Evolutionary conservation across 2,329 filamentous ascomycete genomes (phyloP).

Genomic region (Pyricularia grisea): DNA sequence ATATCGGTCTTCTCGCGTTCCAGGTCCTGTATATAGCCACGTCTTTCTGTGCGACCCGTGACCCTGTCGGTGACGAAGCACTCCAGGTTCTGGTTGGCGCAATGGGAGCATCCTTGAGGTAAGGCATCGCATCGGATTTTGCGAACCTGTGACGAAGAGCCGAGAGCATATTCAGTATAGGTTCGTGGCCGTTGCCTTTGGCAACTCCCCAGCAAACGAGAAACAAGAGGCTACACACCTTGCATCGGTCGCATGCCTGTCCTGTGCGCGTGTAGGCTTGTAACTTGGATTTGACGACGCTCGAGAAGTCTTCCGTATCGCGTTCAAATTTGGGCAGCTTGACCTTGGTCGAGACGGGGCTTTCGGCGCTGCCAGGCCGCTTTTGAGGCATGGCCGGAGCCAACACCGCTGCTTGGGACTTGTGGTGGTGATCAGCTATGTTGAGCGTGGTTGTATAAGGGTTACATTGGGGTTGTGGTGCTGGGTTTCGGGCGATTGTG

Average conservation of each 20-base stretch:
- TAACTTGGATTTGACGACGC: slow-evolving; percentile 44
- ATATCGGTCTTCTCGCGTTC: slow-evolving; percentile 64
- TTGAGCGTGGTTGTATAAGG: neutral
- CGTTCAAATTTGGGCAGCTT: slow-evolving; percentile 42
- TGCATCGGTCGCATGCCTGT: slow-evolving; percentile 83
- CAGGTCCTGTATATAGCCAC: slow-evolving; percentile 69
- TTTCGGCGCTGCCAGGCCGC: slow-evolving; percentile 29
- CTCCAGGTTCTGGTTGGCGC: slow-evolving; percentile 63
- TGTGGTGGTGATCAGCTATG: neutral
- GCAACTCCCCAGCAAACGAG: neutral
- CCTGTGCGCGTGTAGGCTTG: slow-evolving; percentile 57
- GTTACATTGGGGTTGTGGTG: neutral
- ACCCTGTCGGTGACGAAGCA: slow-evolving; percentile 84
- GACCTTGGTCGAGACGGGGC: slow-evolving; percentile 25
- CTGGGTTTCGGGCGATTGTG: neutral
- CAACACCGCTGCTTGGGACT: neutral
- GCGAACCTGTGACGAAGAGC: slow-evolving; percentile 46
- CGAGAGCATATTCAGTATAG: neutral
- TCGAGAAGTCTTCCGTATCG: slow-evolving; percentile 41
- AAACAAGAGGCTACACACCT: slow-evolving; percentile 40
- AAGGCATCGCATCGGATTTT: slow-evolving; percentile 72
- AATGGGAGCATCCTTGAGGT: slow-evolving; percentile 62
- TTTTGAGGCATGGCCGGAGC: slow-evolving; percentile 28
- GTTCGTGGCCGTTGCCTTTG: neutral
- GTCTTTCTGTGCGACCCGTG: slow-evolving; percentile 67